phyloP scores from a whole-genome alignment of 169 alveolate species.

The Plasmodium chabaudi region DNA sequence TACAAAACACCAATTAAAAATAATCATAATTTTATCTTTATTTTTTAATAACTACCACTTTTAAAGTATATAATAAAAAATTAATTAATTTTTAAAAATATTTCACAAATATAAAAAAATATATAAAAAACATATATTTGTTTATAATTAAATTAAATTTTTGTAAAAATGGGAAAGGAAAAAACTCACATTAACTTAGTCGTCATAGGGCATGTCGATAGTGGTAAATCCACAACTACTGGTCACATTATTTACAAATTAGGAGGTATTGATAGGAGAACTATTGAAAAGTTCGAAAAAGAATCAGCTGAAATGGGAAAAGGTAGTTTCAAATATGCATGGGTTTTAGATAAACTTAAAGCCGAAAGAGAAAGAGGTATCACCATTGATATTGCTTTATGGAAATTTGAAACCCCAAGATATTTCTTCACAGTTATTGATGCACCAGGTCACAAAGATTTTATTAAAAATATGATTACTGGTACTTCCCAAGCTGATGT shows the following conservation, averaged over 20 bases:
- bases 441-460: conserved; percentile 99
- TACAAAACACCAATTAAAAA: too few species aligned
- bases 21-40: too few species aligned
- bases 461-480: conserved; percentile 99
- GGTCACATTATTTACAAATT: conserved; percentile 96
- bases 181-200: conserved; percentile 95
- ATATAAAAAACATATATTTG: conserved; percentile 3
- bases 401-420: conserved; percentile 98
- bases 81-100: too few species aligned
- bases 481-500: conserved; percentile 99
- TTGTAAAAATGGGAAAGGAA: conserved; percentile 85
- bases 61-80: too few species aligned
- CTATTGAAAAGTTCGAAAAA: conserved; percentile 96
- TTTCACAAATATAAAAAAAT: not conserved
- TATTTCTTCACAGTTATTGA: conserved; percentile 98
- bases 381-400: conserved; percentile 97
- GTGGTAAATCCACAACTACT: conserved; percentile 98
- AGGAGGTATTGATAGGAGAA: conserved; percentile 97
- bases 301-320: conserved; percentile 96
- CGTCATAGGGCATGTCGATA: conserved; percentile 98
- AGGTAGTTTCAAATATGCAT: conserved; percentile 97
- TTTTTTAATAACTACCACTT: too few species aligned
- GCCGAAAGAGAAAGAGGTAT: conserved; percentile 99
- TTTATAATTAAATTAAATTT: not conserved
- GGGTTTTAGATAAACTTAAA: conserved; percentile 98